Conservation (phyloP, 805 yeast species). For the Sugiyamaella mastotermitis region DNA sequence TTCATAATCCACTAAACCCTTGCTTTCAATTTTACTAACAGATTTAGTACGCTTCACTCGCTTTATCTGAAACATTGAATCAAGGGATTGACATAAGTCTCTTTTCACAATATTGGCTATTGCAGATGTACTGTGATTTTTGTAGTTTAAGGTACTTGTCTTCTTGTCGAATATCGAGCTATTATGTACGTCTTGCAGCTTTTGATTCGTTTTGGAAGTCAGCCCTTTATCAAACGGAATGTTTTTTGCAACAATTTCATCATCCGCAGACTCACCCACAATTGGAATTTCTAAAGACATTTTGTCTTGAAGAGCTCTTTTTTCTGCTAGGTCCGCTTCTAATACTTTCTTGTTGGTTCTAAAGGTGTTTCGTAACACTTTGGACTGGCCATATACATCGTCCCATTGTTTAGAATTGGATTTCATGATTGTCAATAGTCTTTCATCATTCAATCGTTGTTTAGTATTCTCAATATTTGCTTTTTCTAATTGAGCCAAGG, state of each 20-base stretch:
- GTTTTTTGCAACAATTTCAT: conserved; percentile 1
- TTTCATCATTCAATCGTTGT: conserved; percentile 8
- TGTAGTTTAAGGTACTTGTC: too few species aligned
- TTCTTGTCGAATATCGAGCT: background rate
- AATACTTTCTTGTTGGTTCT: conserved; percentile 14
- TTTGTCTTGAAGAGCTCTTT: conserved; percentile 8
- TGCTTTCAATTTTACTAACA: too few species aligned
- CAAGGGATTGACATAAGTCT: too few species aligned
- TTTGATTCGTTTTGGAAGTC: background rate
- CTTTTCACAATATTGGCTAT: too few species aligned
- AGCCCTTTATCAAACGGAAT: conserved; percentile 1
- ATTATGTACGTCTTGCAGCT: background rate
- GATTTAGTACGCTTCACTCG: too few species aligned
- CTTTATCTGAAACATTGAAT: too few species aligned
- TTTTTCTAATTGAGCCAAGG: conserved; percentile 20
- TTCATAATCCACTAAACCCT: too few species aligned
- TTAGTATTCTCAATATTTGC: conserved; percentile 6
- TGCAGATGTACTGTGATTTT: too few species aligned
- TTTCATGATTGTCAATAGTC: conserved; percentile 16
- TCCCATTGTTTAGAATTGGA: conserved; percentile 20
- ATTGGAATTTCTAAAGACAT: conserved; percentile 13
- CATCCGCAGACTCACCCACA: conserved; percentile 4
- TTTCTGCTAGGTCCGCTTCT: conserved; percentile 9
- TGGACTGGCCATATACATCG: conserved; percentile 23
- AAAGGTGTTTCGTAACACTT: conserved; percentile 20